Evolutionary conservation across 805 yeast species (phyloP).

Genomic region (Metschnikowia chrysomelidarum): DNA sequence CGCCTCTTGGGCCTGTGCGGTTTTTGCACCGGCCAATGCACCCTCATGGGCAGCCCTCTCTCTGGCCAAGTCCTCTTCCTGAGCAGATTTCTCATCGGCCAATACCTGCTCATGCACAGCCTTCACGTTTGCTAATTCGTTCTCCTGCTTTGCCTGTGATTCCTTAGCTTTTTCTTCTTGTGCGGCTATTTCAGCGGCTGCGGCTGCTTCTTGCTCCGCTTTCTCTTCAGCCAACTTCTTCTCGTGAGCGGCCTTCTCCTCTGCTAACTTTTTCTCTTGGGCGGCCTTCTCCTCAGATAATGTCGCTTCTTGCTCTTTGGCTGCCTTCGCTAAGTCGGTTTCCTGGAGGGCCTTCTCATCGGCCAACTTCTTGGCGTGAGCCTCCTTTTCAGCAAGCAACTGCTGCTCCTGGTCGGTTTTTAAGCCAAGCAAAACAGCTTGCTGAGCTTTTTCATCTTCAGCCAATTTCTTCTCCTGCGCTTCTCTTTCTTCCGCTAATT

Average conservation of each 20-base stretch:
- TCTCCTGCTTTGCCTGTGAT: slow-evolving; percentile 7
- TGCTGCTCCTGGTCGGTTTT: too few relatives aligned
- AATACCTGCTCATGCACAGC: slow-evolving; percentile 25
- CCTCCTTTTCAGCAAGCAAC: too few relatives aligned
- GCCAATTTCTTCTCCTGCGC: slow-evolving; percentile 3
- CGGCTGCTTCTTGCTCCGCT: too few relatives aligned
- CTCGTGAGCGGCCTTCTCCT: slow-evolving; percentile 8
- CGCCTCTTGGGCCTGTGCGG: slow-evolving; percentile 27
- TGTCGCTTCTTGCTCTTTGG: too few relatives aligned
- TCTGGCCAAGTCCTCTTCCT: neutral
- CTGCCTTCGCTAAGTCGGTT: too few relatives aligned
- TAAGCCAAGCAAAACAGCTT: too few relatives aligned
- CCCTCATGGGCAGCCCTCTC: too few relatives aligned
- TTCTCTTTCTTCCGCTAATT: neutral
- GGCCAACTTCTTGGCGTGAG: too few relatives aligned
- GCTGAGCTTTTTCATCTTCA: too few relatives aligned
- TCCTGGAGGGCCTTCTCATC: too few relatives aligned
- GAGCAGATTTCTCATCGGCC: slow-evolving; percentile 30
- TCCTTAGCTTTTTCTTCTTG: slow-evolving; percentile 1
- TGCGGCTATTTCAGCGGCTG: too few relatives aligned
- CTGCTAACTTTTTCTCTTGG: slow-evolving; percentile 10
- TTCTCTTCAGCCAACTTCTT: slow-evolving; percentile 1
- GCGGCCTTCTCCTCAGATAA: slow-evolving; percentile 4
- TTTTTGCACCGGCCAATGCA: slow-evolving; percentile 4
- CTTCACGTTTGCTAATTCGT: too few relatives aligned